These are phyloP conservation scores for Mycena galopus DNA, from an alignment of 768 basidiomycete genomes.

Conservation along the genomic window DNA sequence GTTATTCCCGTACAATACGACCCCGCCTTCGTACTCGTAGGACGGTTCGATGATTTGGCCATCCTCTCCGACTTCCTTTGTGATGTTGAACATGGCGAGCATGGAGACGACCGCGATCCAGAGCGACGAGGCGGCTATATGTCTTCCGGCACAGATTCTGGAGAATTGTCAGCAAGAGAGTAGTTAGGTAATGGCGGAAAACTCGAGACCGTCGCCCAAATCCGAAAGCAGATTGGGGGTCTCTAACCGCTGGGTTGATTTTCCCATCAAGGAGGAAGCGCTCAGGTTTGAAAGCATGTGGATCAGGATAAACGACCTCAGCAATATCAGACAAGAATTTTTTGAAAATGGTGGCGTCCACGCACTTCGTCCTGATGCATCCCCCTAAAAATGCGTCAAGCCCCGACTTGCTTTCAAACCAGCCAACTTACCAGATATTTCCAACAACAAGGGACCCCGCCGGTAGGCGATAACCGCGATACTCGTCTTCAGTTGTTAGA, in stretches of 20 bases:
- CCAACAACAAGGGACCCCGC: constrained; percentile 43
- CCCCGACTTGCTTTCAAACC: not conserved
- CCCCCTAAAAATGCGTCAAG: not conserved
- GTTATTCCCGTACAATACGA: not conserved
- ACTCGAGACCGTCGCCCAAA: not conserved
- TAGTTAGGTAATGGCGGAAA: not conserved
- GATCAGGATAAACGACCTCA: not conserved
- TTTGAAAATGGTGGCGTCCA: constrained; percentile 16
- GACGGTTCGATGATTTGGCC: not conserved
- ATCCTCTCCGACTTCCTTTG: no score
- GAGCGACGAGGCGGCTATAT: not conserved
- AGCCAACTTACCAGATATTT: constrained; percentile 43
- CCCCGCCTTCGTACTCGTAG: not conserved
- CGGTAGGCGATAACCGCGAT: constrained; percentile 45
- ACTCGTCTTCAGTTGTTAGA: constrained; percentile 37
- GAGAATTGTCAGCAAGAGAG: not conserved
- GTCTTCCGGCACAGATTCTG: not conserved
- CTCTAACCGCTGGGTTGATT: no score
- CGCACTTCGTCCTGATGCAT: not conserved
- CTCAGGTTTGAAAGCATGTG: not conserved
- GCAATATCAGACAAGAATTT: not conserved
- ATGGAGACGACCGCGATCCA: constrained; percentile 6
- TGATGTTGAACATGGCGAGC: constrained; percentile 6
- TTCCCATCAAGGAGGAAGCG: not conserved
- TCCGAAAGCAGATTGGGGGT: not conserved